A percentile compares a stretch with the other conserved stretches of the same genome.
These are phyloP conservation scores for Seminavis robusta DNA, from an alignment of 108 stramenopile species.

Conservation along the genomic window DNA sequence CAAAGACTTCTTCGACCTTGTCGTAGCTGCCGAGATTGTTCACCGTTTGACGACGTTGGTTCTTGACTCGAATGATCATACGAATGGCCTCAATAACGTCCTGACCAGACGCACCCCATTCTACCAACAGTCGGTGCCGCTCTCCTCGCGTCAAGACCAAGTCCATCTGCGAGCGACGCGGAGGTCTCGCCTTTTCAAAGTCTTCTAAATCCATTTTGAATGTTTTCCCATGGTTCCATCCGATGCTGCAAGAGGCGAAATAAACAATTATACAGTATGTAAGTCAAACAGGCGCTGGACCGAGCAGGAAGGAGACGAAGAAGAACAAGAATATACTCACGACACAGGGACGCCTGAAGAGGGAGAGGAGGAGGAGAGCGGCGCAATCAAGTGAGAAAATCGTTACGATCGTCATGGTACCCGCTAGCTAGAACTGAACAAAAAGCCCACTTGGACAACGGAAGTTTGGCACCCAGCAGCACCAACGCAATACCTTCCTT, in stretches of 20 bases:
- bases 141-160: conserved; percentile 54
- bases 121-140: conserved; percentile 51
- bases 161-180: conserved; percentile 26
- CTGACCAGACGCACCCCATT: conserved; percentile 52
- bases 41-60: conserved; percentile 63
- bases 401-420: not conserved
- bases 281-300: not conserved
- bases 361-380: not conserved
- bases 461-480: conserved; percentile 15
- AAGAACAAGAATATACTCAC: not conserved
- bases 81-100: conserved; percentile 65
- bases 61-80: conserved; percentile 48
- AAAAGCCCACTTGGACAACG: not conserved
- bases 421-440: not conserved
- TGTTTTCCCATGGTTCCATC: conserved; percentile 28
- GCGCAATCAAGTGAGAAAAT: not conserved
- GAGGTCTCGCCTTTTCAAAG: conserved; percentile 40
- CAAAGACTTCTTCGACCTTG: conserved; percentile 48
- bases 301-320: not conserved
- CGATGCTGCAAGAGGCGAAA: conserved; percentile 24
- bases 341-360: not conserved
- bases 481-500: conserved; percentile 61
- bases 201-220: conserved; percentile 34
- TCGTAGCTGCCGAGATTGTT: conserved; percentile 50
- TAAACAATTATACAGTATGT: not conserved